Evolutionary conservation across 352 stramenopile species (phyloP), one percentile per base, ranked within the genome.

Genomic region (Elongisporangium anandrum): DNA sequence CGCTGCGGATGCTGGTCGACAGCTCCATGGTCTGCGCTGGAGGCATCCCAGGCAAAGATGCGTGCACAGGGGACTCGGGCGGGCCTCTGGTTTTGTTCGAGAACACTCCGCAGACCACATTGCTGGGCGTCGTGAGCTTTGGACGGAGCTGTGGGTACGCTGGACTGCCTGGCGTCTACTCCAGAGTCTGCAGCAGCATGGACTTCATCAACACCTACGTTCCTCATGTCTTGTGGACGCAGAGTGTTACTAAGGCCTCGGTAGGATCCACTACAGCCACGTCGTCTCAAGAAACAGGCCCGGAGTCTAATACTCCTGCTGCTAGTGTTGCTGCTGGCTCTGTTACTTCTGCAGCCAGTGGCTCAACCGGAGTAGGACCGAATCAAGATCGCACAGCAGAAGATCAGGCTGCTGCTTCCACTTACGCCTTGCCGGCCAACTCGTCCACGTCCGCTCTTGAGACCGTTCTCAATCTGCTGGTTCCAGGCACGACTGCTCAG

Each of bases 131-230:
- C 0, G 52, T 59, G 13, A 69, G 61, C 48, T 72, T 38, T 49
- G 61, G 65, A 4, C 38, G 72, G 12, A 79, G 77, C 8, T 92
- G 82, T 50, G 82, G 70, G 21, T 41, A 52, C 1, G 57, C 54
- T 0, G 68, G 70, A 0, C 66, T 68, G 17, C 78, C 78, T 0
- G 78, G 78, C 5, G 66, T 92, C 38, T 90, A 89, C 63, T 41
- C 29, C 29, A 41, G 29, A 41, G 29, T 41, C 29, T 4, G 29
- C 29, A 41, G 29, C 29, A 41, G 29, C 9, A 15, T 41, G 29
- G 29, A 41, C 29, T 41, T 41, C 9, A 41, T 41, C 29, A 41
- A 41, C 13, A 15, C 29, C 29, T 41, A 41, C 29, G 29, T 41
- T 1, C 29, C 29, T 8, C 29, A 41, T 15, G 29, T 41, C 4